phyloP scores from a whole-genome alignment of 768 basidiomycete genomes.

The Strobilomyces dryophilus region DNA sequence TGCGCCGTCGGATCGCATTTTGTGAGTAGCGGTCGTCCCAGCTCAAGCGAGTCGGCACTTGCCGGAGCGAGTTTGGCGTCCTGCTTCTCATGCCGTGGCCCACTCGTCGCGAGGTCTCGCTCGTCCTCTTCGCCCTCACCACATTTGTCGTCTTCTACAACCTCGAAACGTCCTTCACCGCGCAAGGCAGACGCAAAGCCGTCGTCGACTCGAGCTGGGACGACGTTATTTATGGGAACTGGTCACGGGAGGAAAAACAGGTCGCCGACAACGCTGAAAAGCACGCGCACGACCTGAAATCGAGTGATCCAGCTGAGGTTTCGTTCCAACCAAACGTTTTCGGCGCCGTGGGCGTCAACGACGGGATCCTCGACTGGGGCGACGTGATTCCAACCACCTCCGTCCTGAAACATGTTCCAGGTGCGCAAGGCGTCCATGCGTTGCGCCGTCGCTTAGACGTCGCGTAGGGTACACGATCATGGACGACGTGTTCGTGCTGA shows the following conservation, averaged over 20 bases:
- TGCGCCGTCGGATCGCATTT: no score
- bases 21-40: no score
- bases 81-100: slow-evolving; percentile 56
- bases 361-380: slow-evolving; percentile 56
- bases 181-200: slow-evolving; percentile 35
- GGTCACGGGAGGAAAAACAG: slow-evolving; percentile 59
- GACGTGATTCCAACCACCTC: slow-evolving; percentile 50
- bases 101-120: slow-evolving; percentile 66
- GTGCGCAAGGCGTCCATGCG: slow-evolving; percentile 34
- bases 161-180: slow-evolving; percentile 58
- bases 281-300: slow-evolving; percentile 34
- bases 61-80: not conserved
- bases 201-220: slow-evolving; percentile 39
- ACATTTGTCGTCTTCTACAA: slow-evolving; percentile 73
- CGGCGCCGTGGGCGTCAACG: slow-evolving; percentile 37
- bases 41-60: no score
- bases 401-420: slow-evolving; percentile 62
- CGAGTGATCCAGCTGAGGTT: slow-evolving; percentile 23
- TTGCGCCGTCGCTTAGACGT: not conserved
- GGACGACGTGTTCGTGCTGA: slow-evolving; percentile 74
- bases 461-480: slow-evolving; percentile 74
- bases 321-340: slow-evolving; percentile 16
- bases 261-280: slow-evolving; percentile 55
- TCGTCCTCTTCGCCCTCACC: slow-evolving; percentile 61
- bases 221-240: slow-evolving; percentile 60